Evolutionary conservation across 2,329 filamentous ascomycete genomes (phyloP).

Genomic region (Botrytis deweyae): DNA sequence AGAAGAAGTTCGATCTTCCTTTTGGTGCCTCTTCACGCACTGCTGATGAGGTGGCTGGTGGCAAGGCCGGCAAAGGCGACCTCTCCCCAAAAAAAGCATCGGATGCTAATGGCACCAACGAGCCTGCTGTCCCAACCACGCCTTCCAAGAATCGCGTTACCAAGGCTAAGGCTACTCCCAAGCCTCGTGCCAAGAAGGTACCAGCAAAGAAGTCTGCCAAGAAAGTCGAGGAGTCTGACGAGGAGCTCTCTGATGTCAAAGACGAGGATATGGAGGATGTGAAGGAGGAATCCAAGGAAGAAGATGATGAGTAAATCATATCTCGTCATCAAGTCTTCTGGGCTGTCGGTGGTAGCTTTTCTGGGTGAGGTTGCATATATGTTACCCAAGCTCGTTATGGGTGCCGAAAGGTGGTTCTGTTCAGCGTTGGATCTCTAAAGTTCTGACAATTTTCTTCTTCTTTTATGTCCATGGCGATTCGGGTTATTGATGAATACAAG

Average conservation of each 20-base stretch:
- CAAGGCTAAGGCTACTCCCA: slow-evolving; percentile 17
- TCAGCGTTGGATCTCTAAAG: background rate
- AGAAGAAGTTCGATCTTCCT: slow-evolving; percentile 35
- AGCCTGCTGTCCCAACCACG: slow-evolving; percentile 17
- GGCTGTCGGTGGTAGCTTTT: background rate
- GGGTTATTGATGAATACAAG: background rate
- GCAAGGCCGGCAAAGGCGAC: background rate
- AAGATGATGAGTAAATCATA: background rate
- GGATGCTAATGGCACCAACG: slow-evolving; percentile 15
- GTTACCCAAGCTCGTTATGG: background rate
- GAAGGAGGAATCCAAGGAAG: slow-evolving; percentile 1
- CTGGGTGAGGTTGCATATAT: background rate
- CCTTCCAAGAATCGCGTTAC: slow-evolving; percentile 23
- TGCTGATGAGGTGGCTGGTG: slow-evolving; percentile 2
- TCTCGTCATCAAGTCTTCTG: background rate
- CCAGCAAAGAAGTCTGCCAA: slow-evolving; percentile 25
- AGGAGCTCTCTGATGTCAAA: slow-evolving; percentile 11
- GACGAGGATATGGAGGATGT: slow-evolving; percentile 6
- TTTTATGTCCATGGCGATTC: background rate
- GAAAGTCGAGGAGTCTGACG: slow-evolving; percentile 8
- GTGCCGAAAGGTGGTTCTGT: slow-evolving; percentile 10
- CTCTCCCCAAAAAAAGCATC: slow-evolving; percentile 16
- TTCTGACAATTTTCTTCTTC: background rate
- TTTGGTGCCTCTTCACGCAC: slow-evolving; percentile 20
- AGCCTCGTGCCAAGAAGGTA: slow-evolving; percentile 24